phyloP scores from a whole-genome alignment of 176 grass and related monocot genomes.

The Oropetium thomaeum region DNA sequence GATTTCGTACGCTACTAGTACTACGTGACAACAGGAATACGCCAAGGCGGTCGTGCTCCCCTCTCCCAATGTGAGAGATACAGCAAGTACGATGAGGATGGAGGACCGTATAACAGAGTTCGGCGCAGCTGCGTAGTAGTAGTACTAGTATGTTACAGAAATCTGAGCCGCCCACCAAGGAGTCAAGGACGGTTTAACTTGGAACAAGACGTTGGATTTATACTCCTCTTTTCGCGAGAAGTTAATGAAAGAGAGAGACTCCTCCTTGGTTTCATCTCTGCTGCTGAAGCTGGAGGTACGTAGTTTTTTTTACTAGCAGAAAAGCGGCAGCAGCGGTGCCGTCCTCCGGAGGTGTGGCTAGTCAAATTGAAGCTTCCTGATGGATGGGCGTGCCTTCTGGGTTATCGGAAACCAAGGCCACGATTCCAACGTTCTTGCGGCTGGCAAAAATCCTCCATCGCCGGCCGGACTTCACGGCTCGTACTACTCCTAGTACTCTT shows the following conservation, averaged over 20 bases:
- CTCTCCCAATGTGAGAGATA: too few relatives aligned
- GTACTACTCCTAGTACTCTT: too few relatives aligned
- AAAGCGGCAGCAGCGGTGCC: too few relatives aligned
- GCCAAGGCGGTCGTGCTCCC: neutral
- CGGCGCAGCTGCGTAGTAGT: too few relatives aligned
- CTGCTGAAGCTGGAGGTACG: too few relatives aligned
- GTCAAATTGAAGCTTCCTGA: too few relatives aligned
- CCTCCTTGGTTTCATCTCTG: neutral
- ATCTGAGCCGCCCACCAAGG: neutral
- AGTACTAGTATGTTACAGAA: too few relatives aligned
- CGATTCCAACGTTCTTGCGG: neutral
- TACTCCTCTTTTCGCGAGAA: neutral
- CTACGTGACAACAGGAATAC: neutral
- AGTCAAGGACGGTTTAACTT: neutral
- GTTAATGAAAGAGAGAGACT: constrained; percentile 4
- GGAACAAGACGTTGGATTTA: neutral
- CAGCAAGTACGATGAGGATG: neutral
- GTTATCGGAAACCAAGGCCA: neutral
- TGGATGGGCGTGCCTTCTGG: neutral
- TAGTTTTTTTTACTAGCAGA: too few relatives aligned
- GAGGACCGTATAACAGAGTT: neutral
- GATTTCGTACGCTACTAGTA: neutral
- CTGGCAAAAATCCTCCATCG: neutral
- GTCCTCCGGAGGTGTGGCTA: too few relatives aligned
- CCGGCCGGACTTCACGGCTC: neutral